A percentile compares a stretch with the other conserved stretches of the same genome.
Evolutionary conservation across 306 rosid genomes (phyloP).

Genomic region (Citrullus colocynthis): DNA sequence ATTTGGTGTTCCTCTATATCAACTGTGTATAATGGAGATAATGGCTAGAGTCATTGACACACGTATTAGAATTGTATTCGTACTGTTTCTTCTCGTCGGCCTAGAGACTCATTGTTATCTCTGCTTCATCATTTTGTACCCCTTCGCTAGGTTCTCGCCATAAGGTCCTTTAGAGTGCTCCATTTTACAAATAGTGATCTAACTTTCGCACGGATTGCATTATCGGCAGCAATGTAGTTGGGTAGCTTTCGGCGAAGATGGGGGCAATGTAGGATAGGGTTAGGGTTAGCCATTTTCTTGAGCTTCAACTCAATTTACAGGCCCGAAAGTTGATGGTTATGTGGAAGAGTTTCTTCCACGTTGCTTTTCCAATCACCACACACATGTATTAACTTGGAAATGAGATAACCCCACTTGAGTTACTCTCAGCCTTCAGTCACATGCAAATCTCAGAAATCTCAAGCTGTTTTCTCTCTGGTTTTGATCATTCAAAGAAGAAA

Average conservation of each 20-base stretch:
- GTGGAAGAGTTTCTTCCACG: too few species aligned
- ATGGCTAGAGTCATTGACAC: too few species aligned
- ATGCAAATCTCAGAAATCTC: too few species aligned
- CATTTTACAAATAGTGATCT: not conserved
- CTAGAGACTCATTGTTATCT: constrained; percentile 14
- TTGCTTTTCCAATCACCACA: too few species aligned
- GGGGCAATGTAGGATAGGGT: not conserved
- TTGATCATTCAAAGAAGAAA: too few species aligned
- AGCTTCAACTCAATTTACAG: too few species aligned
- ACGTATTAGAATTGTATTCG: not conserved
- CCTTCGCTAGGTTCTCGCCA: constrained; percentile 18
- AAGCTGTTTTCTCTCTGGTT: too few species aligned
- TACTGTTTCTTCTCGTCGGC: constrained; percentile 16
- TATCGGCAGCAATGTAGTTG: not conserved
- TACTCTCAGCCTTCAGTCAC: too few species aligned
- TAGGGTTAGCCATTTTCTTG: not conserved
- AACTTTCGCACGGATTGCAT: not conserved
- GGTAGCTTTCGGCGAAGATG: not conserved
- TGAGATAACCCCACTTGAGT: too few species aligned
- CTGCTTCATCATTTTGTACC: not conserved
- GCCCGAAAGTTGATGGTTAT: too few species aligned
- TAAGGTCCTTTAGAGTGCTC: constrained; percentile 15
- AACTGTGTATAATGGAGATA: not conserved
- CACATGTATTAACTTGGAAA: too few species aligned
- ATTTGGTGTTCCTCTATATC: constrained; percentile 2